Evolutionary conservation across 768 basidiomycete genomes (phyloP).

Genomic region (Boletus sp.): DNA sequence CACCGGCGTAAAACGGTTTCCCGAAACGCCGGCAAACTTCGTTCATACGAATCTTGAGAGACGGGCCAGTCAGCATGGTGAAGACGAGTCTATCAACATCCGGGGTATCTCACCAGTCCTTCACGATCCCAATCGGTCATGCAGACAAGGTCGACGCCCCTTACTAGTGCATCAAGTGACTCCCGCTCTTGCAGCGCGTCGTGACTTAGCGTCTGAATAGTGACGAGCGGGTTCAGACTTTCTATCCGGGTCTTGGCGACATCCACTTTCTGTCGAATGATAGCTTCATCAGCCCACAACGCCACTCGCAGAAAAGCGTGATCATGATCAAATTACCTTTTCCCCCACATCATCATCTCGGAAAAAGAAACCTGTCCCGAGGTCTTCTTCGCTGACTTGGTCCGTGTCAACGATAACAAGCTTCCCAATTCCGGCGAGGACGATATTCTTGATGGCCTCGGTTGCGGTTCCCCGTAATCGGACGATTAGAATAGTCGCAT

Average conservation of each 20-base stretch:
- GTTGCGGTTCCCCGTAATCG: conserved; percentile 81
- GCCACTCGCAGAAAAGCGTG: conserved; percentile 28
- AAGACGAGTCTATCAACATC: neutral
- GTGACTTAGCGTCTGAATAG: conserved; percentile 64
- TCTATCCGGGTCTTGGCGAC: conserved; percentile 83
- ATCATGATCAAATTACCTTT: conserved; percentile 50
- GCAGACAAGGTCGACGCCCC: conserved; percentile 79
- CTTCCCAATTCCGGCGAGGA: conserved; percentile 91
- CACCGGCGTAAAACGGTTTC: conserved; percentile 89
- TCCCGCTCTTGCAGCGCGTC: conserved; percentile 45
- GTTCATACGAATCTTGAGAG: conserved; percentile 68
- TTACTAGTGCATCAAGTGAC: conserved; percentile 55
- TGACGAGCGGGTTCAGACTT: conserved; percentile 89
- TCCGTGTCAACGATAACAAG: conserved; percentile 80
- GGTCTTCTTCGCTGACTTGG: conserved; percentile 76
- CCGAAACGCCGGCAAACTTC: conserved; percentile 67
- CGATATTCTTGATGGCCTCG: conserved; percentile 96
- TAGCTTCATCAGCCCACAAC: conserved; percentile 29
- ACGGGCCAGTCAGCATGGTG: conserved; percentile 5
- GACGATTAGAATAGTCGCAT: conserved; percentile 83
- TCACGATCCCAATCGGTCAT: conserved; percentile 75
- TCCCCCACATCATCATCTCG: conserved; percentile 89
- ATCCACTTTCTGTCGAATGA: conserved; percentile 64
- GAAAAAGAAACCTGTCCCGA: conserved; percentile 91
- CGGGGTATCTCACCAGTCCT: conserved; percentile 55